Base-by-base conservation (phyloP, 441 rosid genomes). In the Populus hybrid region DNA sequence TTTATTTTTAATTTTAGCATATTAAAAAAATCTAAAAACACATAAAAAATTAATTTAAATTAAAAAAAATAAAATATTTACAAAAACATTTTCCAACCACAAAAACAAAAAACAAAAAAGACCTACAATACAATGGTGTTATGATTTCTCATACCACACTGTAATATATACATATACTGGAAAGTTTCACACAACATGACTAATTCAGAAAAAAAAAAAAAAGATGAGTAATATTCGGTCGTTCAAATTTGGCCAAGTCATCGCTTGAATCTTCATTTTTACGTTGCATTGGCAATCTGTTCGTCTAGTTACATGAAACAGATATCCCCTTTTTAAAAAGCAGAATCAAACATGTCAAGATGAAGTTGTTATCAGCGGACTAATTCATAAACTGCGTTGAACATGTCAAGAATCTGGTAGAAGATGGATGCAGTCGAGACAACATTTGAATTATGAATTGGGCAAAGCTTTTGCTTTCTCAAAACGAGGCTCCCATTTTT, bases 1-100 rank as follows among this genome's bases (percentile, higher is more conserved):
- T 0, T 2, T 10, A 38, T 10, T 10, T 10, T 40, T 40, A 0
- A 40, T 1, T 10, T 38, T 8, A 2, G 0, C 42, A 9, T 0
- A 38, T 38, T 0, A 38, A 38, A 38, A 10, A 0, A 0, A 38
- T 38, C 3, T 38, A 38, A 9, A 38, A 38, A 9, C 3, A 35
- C 6, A 30, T 4, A 35, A 6, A 35, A 35, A 35, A 6, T 35
- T 35, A 32, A 32, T 35, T 35, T 35, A 6, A 35, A 35, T 35
- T 35, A 0, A 35, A 35, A 35, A 32, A 32, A 32, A 32, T 4
- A 32, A 32, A 32, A 32, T 32, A 32, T 32, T 34, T 34, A 34
- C 8, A 34, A 34, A 34, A 34, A 34, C 7, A 34, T 34, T 34
- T 34, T 6, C 0, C 36, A 6, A 6, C 8, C 8, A 34, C 7